Evolutionary conservation across 495 filamentous ascomycete species (phyloP), one percentile per base, ranked within the genome.

Genomic region (Friedmanniomyces endolithicus): DNA sequence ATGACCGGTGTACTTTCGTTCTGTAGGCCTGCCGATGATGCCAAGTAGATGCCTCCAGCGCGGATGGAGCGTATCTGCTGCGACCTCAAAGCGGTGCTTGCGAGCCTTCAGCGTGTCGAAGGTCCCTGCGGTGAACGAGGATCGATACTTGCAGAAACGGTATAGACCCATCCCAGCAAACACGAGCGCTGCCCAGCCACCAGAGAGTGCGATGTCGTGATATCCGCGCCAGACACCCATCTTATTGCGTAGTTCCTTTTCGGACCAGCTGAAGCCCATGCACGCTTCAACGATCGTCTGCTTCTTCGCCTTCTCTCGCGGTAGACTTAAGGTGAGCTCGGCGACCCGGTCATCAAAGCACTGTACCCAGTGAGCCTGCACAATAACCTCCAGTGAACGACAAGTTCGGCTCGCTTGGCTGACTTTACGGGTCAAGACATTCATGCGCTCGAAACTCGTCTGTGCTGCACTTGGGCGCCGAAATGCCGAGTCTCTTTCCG

Each of bases 101-200:
- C 68, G 51, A 19, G 45, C 50, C 14, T 52, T 53, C 11, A 70
- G 60, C 0, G 49, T 60, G 9, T 56, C 40, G 48, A 70, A 63
- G n/a, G 63, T 63, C 11, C 63, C 61, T 0, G 56, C 53, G 14
- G 63, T 58, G 39, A 67, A 67, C 2, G 62, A 58, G 1, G 63
- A 55, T 35, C 67, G 58, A 49, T 70, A 70, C 47, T 70, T 70
- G 63, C 63, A 68, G 56, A 70, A 65, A 6, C 62, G 64, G 56
- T 68, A 70, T 2, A 70, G 56, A 16, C 67, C 67, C 33, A 56
- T 61, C 11, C 65, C 66, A 19, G 67, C 67, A 52, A 70, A 70
- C 1, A 70, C 63, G n/a, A 68, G 55, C 12, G 66, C 55, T 11
- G 56, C 63, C 66, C 65, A 70, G 6, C 67, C 66, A 6, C 55